phyloP scores from a whole-genome alignment of 768 basidiomycete genomes.

The Mycena vulgaris region DNA sequence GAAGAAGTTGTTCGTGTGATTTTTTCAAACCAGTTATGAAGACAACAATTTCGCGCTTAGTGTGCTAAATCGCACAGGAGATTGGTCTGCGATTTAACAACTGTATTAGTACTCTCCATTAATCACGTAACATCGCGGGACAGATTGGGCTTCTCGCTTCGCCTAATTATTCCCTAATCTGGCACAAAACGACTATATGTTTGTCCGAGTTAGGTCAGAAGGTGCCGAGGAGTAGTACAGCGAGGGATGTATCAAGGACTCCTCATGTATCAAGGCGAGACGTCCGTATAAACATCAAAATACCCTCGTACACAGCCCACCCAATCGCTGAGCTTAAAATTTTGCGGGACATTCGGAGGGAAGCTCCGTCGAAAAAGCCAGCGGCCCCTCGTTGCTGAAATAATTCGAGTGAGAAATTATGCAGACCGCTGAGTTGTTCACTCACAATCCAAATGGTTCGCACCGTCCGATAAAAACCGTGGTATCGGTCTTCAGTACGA shows the following conservation, averaged over 20 bases:
- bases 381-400: slow-evolving; percentile 81
- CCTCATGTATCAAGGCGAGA: slow-evolving; percentile 26
- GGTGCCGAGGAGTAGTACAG: background rate
- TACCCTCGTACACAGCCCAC: slow-evolving; percentile 92
- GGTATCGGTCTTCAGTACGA: slow-evolving; percentile 82
- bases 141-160: background rate
- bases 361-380: slow-evolving; percentile 91
- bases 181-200: too few species aligned
- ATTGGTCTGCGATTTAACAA: slow-evolving; percentile 8
- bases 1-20: too few species aligned
- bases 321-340: slow-evolving; percentile 91
- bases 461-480: slow-evolving; percentile 76
- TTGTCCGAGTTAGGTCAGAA: too few species aligned
- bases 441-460: slow-evolving; percentile 76
- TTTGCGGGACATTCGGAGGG: slow-evolving; percentile 88
- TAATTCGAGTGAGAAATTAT: background rate
- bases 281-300: slow-evolving; percentile 72
- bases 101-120: slow-evolving; percentile 3
- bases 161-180: slow-evolving; percentile 14
- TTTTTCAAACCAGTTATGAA: slow-evolving; percentile 5
- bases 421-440: background rate
- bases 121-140: too few species aligned
- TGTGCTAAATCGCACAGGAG: slow-evolving; percentile 8
- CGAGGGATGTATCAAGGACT: background rate
- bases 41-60: slow-evolving; percentile 20